A percentile compares a stretch with the other conserved stretches of the same genome.
Evolutionary conservation across 371 early-diverging fungal genomes (phyloP).

Genomic region (Mortierella sp.): DNA sequence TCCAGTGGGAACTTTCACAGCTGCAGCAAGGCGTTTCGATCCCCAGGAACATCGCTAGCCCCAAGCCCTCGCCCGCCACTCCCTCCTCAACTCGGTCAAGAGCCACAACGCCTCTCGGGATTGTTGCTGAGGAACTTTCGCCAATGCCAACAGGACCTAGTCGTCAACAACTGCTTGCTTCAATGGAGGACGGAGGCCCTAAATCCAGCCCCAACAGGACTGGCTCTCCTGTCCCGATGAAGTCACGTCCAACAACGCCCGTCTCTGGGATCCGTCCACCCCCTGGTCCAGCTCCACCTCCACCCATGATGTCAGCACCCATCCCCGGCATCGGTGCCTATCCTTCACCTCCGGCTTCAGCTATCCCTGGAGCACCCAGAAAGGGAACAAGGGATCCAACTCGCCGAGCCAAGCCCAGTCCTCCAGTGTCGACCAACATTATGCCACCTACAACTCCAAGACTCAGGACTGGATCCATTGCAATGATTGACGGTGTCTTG

Average conservation of each 20-base stretch:
- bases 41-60: neutral
- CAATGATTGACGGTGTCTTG: slow-evolving; percentile 25
- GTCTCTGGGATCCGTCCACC: slow-evolving; percentile 32
- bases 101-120: slow-evolving; percentile 32
- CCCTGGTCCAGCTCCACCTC: slow-evolving; percentile 20
- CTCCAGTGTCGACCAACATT: slow-evolving; percentile 16
- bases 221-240: slow-evolving; percentile 10
- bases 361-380: neutral
- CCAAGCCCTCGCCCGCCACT: slow-evolving; percentile 14
- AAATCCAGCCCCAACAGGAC: slow-evolving; percentile 23
- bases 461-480: slow-evolving; percentile 32
- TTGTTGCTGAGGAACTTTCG: slow-evolving; percentile 23
- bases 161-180: slow-evolving; percentile 37
- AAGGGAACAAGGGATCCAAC: slow-evolving; percentile 22
- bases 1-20: slow-evolving; percentile 23
- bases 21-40: slow-evolving; percentile 7
- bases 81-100: slow-evolving; percentile 17
- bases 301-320: slow-evolving; percentile 22
- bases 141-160: slow-evolving; percentile 24
- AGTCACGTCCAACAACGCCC: slow-evolving; percentile 42
- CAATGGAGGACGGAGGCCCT: slow-evolving; percentile 21
- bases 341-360: neutral
- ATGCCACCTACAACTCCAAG: slow-evolving; percentile 21
- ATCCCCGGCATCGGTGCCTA: neutral
- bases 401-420: slow-evolving; percentile 34